A percentile compares a stretch with the other conserved stretches of the same genome.
Conservation (phyloP, 805 yeast genomes). For the Kurtzmaniella fragi region DNA sequence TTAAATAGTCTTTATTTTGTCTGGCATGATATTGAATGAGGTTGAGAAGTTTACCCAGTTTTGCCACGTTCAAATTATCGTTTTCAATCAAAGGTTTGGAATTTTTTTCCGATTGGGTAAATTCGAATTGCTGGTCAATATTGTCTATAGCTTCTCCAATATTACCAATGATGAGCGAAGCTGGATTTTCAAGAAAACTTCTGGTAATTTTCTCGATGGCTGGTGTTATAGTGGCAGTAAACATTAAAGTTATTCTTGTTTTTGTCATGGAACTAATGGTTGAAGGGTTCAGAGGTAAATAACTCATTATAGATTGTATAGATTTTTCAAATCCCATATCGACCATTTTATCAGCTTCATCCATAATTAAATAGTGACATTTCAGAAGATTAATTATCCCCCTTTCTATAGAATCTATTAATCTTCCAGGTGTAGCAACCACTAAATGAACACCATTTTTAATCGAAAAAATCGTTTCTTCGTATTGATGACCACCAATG, state of each 20-base stretch:
- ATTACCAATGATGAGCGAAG: constrained; percentile 61
- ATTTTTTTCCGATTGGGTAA: constrained; percentile 7
- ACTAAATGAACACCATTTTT: constrained; percentile 68
- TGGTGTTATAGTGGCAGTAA: constrained; percentile 88
- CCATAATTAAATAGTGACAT: constrained; percentile 70
- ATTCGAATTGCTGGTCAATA: constrained; percentile 62
- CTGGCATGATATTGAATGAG: constrained; percentile 42
- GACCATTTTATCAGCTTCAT: constrained; percentile 95
- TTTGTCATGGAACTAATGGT: constrained; percentile 14
- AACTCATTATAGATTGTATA: constrained; percentile 53
- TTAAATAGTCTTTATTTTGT: constrained; percentile 18
- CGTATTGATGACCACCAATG: constrained; percentile 88
- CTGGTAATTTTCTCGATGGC: constrained; percentile 62
- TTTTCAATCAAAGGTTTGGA: constrained; percentile 27
- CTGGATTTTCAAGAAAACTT: constrained; percentile 60
- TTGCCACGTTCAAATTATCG: constrained; percentile 22
- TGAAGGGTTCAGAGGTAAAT: constrained; percentile 41
- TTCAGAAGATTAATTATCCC: constrained; percentile 55
- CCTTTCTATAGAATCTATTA: constrained; percentile 73
- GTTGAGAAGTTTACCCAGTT: constrained; percentile 38
- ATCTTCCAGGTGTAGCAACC: constrained; percentile 92
- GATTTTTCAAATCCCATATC: constrained; percentile 91
- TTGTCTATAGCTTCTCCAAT: constrained; percentile 61
- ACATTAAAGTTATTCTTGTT: constrained; percentile 74
- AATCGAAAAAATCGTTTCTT: constrained; percentile 58